Base-by-base conservation (phyloP, 75 land plant species). In the Selaginella moellendorffii region DNA sequence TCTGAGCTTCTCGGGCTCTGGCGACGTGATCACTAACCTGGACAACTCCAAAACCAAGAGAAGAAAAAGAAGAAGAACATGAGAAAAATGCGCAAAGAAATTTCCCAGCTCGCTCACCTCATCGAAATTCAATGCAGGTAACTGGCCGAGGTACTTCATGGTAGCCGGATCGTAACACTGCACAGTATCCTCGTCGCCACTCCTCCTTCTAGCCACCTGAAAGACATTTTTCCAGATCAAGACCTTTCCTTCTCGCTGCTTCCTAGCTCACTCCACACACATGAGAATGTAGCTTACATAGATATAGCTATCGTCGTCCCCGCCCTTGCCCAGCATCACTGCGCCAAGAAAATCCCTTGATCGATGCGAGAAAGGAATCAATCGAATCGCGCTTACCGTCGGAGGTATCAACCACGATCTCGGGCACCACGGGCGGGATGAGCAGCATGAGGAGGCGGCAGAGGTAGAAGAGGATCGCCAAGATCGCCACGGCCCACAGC, bases 131-230 rank as follows among this genome's bases (percentile, higher is more conserved):
- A 81, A 29, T 17, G 84, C 85, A 23, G 86, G 87, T 51, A 75
- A 73, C 52, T 21, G 80, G n/a, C 90, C 90, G 64, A 89, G 68
- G 68, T 86, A 89, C 68, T 86, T 89, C 96, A 89, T 89, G 5
- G 90, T 89, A 18, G 96, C 90, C 21, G 96, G 96, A 52, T 89
- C 96, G 68, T 86, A 89, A 65, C 96, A 89, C 52, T 81, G 81
- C 14, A 89, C 96, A 67, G 70, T 89, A 31, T 89, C 96, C 26
- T 62, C 68, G 42, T 73, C 72, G 28, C 52, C 63, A 54, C 63
- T 75, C 36, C 81, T 80, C 62, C 76, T 88, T 24, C 80, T 68
- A 56, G 93, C 85, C 36, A 87, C 79, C 92, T 87, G 61, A 36
- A 36, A 14, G 10, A 36, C 14, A 36, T 14, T 36, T 36, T 36